Evolutionary conservation across 2,329 filamentous ascomycete species (phyloP).

Genomic region (Xylaria multiplex): DNA sequence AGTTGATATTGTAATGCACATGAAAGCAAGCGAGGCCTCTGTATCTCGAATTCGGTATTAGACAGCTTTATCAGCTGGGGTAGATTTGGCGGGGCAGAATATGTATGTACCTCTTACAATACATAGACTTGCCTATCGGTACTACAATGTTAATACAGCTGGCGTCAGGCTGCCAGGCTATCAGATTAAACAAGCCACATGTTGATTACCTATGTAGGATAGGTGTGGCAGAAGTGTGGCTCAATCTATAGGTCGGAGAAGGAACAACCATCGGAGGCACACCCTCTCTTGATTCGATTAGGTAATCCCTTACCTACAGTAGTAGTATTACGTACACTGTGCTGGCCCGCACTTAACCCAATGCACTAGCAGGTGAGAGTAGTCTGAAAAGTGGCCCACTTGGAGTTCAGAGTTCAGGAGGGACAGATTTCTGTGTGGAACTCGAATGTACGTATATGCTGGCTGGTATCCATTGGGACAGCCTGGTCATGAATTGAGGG

Average conservation of each 20-base stretch:
- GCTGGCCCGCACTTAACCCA: conserved; percentile 18
- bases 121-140: no score
- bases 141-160: no score
- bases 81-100: conserved; percentile 26
- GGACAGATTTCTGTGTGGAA: conserved; percentile 47
- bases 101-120: not conserved
- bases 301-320: not conserved
- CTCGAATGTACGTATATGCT: conserved; percentile 19
- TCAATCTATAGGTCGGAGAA: not conserved
- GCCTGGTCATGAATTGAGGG: conserved; percentile 36
- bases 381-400: conserved; percentile 22
- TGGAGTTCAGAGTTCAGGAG: conserved; percentile 45
- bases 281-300: not conserved
- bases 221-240: no score
- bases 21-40: conserved; percentile 15
- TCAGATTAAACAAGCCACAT: not conserved
- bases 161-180: no score
- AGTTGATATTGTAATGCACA: conserved; percentile 9
- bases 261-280: not conserved
- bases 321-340: not conserved
- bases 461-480: conserved; percentile 33
- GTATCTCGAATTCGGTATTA: conserved; percentile 18
- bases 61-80: conserved; percentile 21
- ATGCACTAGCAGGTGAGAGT: conserved; percentile 22
- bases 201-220: no score